Base-by-base conservation (phyloP, 2,329 filamentous ascomycete species). In the Rhytidhysteron rufulum region DNA sequence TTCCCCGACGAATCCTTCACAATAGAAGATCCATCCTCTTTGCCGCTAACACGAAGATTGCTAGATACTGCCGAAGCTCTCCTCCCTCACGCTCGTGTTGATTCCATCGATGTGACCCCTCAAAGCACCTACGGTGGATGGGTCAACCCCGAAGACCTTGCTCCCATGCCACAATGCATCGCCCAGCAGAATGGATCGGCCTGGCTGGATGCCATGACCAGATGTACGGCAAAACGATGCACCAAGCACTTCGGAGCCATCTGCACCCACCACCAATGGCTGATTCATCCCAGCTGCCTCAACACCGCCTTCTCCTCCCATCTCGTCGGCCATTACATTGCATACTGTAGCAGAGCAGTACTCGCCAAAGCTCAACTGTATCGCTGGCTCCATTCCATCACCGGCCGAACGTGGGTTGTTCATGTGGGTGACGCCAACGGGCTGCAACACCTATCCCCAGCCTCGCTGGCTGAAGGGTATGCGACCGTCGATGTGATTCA, bases 111-210 rank as follows among this genome's bases (percentile, higher is more conserved):
- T 31, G 37, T 48, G 36, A 49, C 34, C 18, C 34, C 47, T 31
- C 45, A 41, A 47, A 37, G 43, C 25, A 54, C 55, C 42, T 38
- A 34, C 34, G 36, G 40, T 44, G 59, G 53, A 44, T 63, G 57
- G 59, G 53, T 62, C n/a, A 60, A 63, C 42, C 60, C 60, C 30
- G 57, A 65, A 49, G 55, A 61, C 41, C 41, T 63, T 33, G 16
- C 41, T 44, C 35, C 60, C 17, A 63, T 65, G 58, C 60, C 61
- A 31, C 59, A 63, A 35, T 65, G 61, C 37, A 53, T 65, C 35
- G 58, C 56, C 36, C 55, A 63, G 43, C 61, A 65, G 34, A 55
- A 63, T 36, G 54, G 45, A 33, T 50, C 55, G 24, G 18, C 37
- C 29, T 65, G 59, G 61, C 44, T 65, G 38, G 43, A 34, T 39